These are phyloP conservation scores for Macaranga tanarius DNA, from an alignment of 441 rosid species.

Conservation along the genomic window DNA sequence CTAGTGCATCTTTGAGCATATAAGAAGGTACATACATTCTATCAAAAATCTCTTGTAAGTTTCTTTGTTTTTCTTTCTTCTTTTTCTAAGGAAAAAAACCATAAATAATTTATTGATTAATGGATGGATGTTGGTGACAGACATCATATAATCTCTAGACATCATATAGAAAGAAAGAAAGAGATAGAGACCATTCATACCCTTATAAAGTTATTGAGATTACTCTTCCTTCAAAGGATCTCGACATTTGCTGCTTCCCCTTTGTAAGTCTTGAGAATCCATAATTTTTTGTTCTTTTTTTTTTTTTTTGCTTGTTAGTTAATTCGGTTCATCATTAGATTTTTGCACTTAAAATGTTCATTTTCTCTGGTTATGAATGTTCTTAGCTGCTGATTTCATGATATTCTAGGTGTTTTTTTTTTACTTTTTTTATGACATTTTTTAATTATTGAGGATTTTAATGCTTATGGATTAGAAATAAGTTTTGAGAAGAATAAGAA, in stretches of 20 bases:
- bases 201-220: slow-evolving; percentile 86
- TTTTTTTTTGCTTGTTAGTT: neutral
- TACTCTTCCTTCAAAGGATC: slow-evolving; percentile 87
- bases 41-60: neutral
- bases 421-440: neutral
- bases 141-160: slow-evolving; percentile 31
- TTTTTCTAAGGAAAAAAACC: too few species aligned
- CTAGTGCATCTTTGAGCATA: slow-evolving; percentile 37
- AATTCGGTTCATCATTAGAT: too few species aligned
- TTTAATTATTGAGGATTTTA: neutral
- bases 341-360: too few species aligned
- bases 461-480: too few species aligned
- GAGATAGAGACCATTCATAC: slow-evolving; percentile 43
- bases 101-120: neutral
- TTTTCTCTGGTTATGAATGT: too few species aligned
- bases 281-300: neutral
- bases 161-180: slow-evolving; percentile 66
- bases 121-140: too few species aligned
- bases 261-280: slow-evolving; percentile 36
- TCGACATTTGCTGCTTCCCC: slow-evolving; percentile 83
- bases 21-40: slow-evolving; percentile 44
- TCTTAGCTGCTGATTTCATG: neutral
- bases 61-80: neutral
- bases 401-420: neutral
- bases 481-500: too few species aligned